Evolutionary conservation across 2,329 filamentous ascomycete genomes (phyloP), one percentile per base, ranked within the genome.

Genomic region (Phialophora verrucosa): DNA sequence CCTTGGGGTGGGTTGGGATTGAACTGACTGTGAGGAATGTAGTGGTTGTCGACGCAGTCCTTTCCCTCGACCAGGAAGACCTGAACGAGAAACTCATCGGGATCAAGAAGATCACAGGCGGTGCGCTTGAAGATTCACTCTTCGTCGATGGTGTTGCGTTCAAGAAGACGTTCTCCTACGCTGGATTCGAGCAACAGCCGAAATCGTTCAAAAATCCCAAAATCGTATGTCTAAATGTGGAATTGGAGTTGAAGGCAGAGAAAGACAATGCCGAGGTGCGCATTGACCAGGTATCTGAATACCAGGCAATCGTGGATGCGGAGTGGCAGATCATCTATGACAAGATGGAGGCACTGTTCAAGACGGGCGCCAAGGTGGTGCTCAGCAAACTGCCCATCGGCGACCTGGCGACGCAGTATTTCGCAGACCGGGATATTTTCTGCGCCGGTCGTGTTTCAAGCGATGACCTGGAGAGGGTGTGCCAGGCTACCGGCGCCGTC

Each of bases 241-340:
- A 99, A 82, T 86, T 99, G 69, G 95, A 99, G 83, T 85, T 99
- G 74, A 99, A 99, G 88, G 94, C 92, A 69, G 95, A 99, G 81
- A 99, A 97, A 85, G 95, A 99, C 83, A 99, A 99, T 76, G 95
- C 95, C 66, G 95, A 99, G 83, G 93, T 99, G 70, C 90, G 95
- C 66, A 93, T 99, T 65, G 95, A 98, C 82, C 93, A 98, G 80
- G 95, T 99, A 60, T 96, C 94, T 23, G 95, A 99, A 82, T 99
- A 99, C 83, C 95, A 99, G 83, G 95, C 95, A 70, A 97, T 99
- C 73, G 95, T 99, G 77, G 95, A 99, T 76, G 95, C 95, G 32
- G 95, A 99, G 81, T 99, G 95, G 95, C 93, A 97, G 81, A 99
- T 99, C 77, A 99, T 99, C 80, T 98, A 90, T 88, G 94, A 97